Conservation (phyloP, 164 flowering plant species). For the Macadamia tetraphylla region DNA sequence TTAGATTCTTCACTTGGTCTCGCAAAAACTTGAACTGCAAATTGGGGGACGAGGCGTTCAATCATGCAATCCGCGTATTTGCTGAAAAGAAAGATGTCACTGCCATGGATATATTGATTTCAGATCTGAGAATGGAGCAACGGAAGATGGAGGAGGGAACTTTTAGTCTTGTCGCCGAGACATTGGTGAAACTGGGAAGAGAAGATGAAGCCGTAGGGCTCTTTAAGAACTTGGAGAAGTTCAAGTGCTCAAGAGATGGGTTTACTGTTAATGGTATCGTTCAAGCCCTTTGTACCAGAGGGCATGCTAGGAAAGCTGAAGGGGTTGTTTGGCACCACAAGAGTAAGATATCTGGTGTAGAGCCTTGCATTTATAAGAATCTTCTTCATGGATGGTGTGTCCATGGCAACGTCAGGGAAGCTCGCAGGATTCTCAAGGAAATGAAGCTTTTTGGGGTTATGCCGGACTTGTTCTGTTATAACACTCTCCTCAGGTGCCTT, state of each 20-base stretch:
- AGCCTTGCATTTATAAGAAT: no score
- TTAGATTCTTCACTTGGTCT: constrained; percentile 76
- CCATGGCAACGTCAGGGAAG: no score
- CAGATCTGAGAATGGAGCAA: constrained; percentile 44
- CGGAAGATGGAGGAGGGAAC: constrained; percentile 48
- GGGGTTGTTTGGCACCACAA: constrained; percentile 57
- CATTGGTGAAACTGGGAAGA: constrained; percentile 50
- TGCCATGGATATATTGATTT: constrained; percentile 51
- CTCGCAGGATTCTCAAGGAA: constrained; percentile 35
- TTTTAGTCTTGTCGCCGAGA: constrained; percentile 50
- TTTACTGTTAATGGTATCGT: constrained; percentile 45
- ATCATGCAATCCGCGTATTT: constrained; percentile 42
- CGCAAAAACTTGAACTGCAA: constrained; percentile 20
- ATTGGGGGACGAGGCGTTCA: constrained; percentile 44
- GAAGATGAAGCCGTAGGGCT: constrained; percentile 71
- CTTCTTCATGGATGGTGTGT: no score
- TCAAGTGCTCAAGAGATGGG: constrained; percentile 47
- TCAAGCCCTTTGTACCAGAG: constrained; percentile 58
- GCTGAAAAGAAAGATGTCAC: constrained; percentile 50
- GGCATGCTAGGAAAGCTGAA: constrained; percentile 68
- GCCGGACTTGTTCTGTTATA: constrained; percentile 49
- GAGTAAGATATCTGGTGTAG: constrained; percentile 37
- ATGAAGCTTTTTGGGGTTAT: constrained; percentile 46
- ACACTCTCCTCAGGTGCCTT: constrained; percentile 55
- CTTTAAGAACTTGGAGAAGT: constrained; percentile 64